A percentile compares a stretch with the other conserved stretches of the same genome.
phyloP scores from a whole-genome alignment of 257 asterid genomes.

The Solanum sparsipilum region DNA sequence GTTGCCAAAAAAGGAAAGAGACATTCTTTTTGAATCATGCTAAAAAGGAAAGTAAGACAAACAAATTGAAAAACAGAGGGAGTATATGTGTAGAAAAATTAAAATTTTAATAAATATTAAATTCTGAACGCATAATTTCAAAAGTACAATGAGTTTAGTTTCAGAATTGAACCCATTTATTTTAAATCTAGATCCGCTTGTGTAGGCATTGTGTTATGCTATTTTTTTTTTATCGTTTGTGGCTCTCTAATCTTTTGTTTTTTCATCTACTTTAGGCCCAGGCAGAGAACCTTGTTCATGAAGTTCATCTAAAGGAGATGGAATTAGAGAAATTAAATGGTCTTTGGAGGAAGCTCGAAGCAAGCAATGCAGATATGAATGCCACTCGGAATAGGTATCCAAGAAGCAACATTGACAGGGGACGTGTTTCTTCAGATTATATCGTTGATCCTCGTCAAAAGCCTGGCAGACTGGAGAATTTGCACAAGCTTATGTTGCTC shows the following conservation, averaged over 20 bases:
- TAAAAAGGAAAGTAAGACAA: background rate
- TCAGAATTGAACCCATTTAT: background rate
- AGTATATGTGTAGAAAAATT: background rate
- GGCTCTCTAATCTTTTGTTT: background rate
- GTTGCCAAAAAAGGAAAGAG: background rate
- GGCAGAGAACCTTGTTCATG: conserved; percentile 65
- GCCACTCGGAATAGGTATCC: conserved; percentile 56
- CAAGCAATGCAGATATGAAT: conserved; percentile 34
- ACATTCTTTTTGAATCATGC: background rate
- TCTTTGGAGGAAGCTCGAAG: conserved; percentile 43
- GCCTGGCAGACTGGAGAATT: conserved; percentile 54
- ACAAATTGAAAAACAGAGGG: background rate
- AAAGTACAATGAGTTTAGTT: background rate
- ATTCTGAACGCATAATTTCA: background rate
- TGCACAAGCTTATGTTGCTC: conserved; percentile 72
- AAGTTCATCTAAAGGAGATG: conserved; percentile 60
- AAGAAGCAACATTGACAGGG: conserved; percentile 44
- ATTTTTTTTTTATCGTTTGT: background rate
- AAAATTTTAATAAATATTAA: background rate
- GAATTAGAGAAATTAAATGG: conserved; percentile 74
- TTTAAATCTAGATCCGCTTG: background rate
- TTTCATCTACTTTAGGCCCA: conserved; percentile 47
- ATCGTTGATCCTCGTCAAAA: conserved; percentile 39
- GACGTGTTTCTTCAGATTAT: conserved; percentile 35
- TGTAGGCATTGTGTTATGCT: background rate